A percentile compares a stretch with the other conserved stretches of the same genome.
Evolutionary conservation across 805 yeast genomes (phyloP).

Genomic region (Saccharomycopsis oosterbeekiorum): DNA sequence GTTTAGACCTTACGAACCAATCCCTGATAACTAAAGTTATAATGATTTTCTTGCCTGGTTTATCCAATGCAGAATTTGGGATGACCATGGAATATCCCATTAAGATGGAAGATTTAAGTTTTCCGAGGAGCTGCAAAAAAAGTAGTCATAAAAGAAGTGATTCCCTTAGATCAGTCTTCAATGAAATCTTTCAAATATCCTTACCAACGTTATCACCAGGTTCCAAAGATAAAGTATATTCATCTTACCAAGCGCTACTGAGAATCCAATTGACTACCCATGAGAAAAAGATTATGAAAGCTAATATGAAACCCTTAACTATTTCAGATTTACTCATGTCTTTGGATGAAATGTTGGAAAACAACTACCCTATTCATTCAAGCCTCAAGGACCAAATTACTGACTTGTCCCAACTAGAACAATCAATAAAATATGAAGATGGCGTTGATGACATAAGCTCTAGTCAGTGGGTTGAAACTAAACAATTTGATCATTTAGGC

Average conservation of each 20-base stretch:
- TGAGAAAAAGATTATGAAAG: conserved; percentile 37
- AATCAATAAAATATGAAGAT: not conserved
- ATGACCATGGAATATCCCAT: conserved; percentile 13
- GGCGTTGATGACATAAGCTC: conserved; percentile 13
- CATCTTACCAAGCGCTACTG: conserved; percentile 45
- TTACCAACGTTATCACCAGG: conserved; percentile 61
- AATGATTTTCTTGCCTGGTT: conserved; percentile 55
- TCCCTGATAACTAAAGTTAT: conserved; percentile 43
- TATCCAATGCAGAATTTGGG: conserved; percentile 39
- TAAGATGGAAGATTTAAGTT: conserved; percentile 15
- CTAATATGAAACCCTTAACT: conserved; percentile 23
- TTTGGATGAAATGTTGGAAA: conserved; percentile 35
- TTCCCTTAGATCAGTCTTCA: conserved; percentile 27
- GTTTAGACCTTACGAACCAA: conserved; percentile 42
- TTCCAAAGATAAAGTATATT: conserved; percentile 42
- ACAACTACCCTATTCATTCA: conserved; percentile 53
- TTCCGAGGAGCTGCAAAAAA: conserved; percentile 11
- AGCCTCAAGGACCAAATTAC: not conserved
- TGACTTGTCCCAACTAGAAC: not conserved
- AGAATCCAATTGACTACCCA: conserved; percentile 46
- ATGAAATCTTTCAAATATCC: conserved; percentile 31
- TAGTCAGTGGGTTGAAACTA: conserved; percentile 44
- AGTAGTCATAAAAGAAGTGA: conserved; percentile 14
- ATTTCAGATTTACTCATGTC: conserved; percentile 46
- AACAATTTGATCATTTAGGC: conserved; percentile 42